Evolutionary conservation across 192 early-diverging fungal species (phyloP), one percentile per base, ranked within the genome.

Genomic region (Gamsiella multidivaricata): DNA sequence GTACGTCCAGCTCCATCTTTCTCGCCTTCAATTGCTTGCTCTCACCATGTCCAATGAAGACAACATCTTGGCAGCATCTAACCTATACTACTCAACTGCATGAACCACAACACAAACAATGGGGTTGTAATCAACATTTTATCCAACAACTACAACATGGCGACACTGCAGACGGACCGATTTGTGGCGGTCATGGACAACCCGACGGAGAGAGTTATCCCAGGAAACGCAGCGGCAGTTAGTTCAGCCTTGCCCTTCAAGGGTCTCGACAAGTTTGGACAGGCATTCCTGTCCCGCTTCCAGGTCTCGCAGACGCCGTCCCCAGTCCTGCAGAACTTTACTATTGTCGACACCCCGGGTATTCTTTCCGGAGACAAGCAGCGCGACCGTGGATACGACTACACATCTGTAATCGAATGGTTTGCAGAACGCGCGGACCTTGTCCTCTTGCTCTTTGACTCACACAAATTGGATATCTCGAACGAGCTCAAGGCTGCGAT

Each of bases 351-450:
- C 73, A 93, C 92, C 12, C 94, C 94, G 0, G 94, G 94, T 22
- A 90, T 95, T 66, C 74, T 95, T 8, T 91, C 91, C 1, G 91
- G 93, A 7, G 91, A 92, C 43, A 92, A 94, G 71, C 94, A 94
- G 80, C 65, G 83, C n/a, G 85, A 91, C 50, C 90, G 93, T 67
- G 85, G 88, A 4, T 95, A 94, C 64, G 92, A 93, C 52, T 94
- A 93, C 57, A 88, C 89, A 0, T 85, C 84, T 22, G 94, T 93
- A 9, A 88, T 91, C 36, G 89, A 91, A 64, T 95, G 92, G 92
- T 94, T 94, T 73, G 94, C 93, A 15, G 89, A 91, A 57, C 87
- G 94, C n/a, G 87, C 92, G 0, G 93, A 94, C 61, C 75, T 93
- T 33, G 90, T 95, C 33, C 69, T 95, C 26, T 78, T 95, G 18